Evolutionary conservation across 495 filamentous ascomycete genomes (phyloP).

Genomic region (Tetracladium setigerum): DNA sequence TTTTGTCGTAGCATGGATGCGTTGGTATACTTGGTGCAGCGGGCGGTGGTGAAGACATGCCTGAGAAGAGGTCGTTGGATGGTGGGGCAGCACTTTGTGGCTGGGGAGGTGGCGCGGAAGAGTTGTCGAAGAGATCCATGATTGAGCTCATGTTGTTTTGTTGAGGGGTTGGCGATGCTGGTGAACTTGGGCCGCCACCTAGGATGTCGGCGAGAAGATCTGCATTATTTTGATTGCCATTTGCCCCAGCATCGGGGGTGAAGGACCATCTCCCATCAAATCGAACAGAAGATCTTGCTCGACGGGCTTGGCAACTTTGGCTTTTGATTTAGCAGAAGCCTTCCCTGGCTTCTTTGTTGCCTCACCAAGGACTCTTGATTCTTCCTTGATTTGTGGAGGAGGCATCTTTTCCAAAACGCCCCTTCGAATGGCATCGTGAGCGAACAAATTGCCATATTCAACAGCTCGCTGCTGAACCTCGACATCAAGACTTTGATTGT

Average conservation of each 20-base stretch:
- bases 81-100: slow-evolving; percentile 36
- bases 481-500: slow-evolving; percentile 79
- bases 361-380: slow-evolving; percentile 83
- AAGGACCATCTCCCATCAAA: slow-evolving; percentile 76
- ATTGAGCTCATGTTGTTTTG: slow-evolving; percentile 65
- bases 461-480: slow-evolving; percentile 94
- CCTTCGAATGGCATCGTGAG: slow-evolving; percentile 75
- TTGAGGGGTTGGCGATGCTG: slow-evolving; percentile 39
- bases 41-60: slow-evolving; percentile 40
- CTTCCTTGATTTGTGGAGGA: slow-evolving; percentile 89
- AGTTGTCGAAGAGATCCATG: slow-evolving; percentile 71
- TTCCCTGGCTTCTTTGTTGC: slow-evolving; percentile 74
- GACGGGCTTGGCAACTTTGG: slow-evolving; percentile 69
- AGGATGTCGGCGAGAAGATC: slow-evolving; percentile 88
- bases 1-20: slow-evolving; percentile 75
- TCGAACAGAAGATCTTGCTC: slow-evolving; percentile 91
- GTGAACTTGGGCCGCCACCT: slow-evolving; percentile 41
- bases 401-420: slow-evolving; percentile 98
- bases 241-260: slow-evolving; percentile 41
- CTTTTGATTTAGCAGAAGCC: slow-evolving; percentile 60
- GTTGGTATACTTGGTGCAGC: slow-evolving; percentile 33
- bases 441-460: slow-evolving; percentile 90
- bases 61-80: slow-evolving; percentile 35
- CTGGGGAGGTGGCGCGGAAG: slow-evolving; percentile 28
- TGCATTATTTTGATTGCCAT: slow-evolving; percentile 66